Base-by-base conservation (phyloP, 2,329 filamentous ascomycete species). In the Pyrenophora graminea region DNA sequence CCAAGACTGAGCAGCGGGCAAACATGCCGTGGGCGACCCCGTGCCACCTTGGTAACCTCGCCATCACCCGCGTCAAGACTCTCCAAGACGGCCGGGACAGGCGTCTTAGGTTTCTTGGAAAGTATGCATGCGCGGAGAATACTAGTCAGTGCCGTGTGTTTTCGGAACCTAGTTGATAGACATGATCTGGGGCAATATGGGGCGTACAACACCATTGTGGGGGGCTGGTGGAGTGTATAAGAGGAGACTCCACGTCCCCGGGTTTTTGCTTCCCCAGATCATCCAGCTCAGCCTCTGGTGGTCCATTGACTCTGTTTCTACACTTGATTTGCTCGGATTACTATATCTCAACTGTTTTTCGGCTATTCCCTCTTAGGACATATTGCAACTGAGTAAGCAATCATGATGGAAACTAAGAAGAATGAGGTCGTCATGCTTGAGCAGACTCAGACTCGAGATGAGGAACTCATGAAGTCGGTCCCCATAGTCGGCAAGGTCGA, bases 361-460 rank as follows among this genome's bases (percentile, higher is more conserved):
- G 27, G 19, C n/a, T 17, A 30, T 18, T 33, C 37, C n/a, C 38
- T n/a, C 39, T 27, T 36, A 33, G 13, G 25, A 17, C 3, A 18
- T 19, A 37, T 27, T 10, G 17, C 12, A 17, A 40, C 18, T 30
- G 31, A 25, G 7, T 9, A 15, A n/a, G n/a, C 36, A 6, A 43
- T 37, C 54, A 67, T 34, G 40, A 63, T 66, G 62, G 52, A 55
- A 8, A 46, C 49, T 23, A 60, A 67, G 27, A 69, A 68, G 49
- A 58, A 62, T 32, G 63, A 65, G 13, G 53, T 60, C 37, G 49
- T 62, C 51, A 65, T 63, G 60, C 53, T 70, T n/a, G 66, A 68
- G 55, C 57, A 56, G 39, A 50, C 61, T 27, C 44, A 45, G 32
- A 70, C 63, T 13, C 59, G 59, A 33, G 63, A 64, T 17, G 47